Conservation (phyloP, 768 basidiomycete genomes). For the Pulveroboletus sp. region DNA sequence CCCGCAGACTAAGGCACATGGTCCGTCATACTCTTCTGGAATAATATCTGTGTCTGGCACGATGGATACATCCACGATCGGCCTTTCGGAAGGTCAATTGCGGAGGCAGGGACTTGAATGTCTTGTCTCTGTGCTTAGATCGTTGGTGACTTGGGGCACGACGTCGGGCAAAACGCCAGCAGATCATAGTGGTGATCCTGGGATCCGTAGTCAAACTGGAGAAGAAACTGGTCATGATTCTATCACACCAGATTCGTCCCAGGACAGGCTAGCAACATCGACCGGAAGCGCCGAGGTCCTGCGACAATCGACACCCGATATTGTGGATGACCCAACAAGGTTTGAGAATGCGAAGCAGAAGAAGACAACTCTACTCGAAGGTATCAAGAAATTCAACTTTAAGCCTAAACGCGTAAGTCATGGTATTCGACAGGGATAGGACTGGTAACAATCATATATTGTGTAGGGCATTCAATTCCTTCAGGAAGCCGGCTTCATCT, state of each 20-base stretch:
- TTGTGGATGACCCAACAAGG: constrained; percentile 82
- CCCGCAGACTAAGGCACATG: constrained; percentile 37
- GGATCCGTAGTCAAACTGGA: constrained; percentile 42
- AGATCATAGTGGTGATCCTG: constrained; percentile 36
- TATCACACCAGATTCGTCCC: constrained; percentile 51
- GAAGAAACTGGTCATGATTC: constrained; percentile 55
- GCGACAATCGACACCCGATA: constrained; percentile 71
- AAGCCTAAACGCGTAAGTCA: constrained; percentile 88
- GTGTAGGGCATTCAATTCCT: constrained; percentile 84
- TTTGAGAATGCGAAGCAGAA: constrained; percentile 96
- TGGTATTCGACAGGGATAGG: background rate
- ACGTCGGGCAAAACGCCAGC: constrained; percentile 37
- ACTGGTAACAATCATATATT: constrained; percentile 1
- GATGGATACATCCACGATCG: constrained; percentile 63
- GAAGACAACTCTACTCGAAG: constrained; percentile 91
- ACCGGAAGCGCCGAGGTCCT: constrained; percentile 50
- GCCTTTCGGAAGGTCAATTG: constrained; percentile 78
- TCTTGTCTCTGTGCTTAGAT: constrained; percentile 81
- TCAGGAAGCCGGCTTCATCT: constrained; percentile 83
- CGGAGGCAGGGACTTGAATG: constrained; percentile 94
- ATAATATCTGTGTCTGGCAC: constrained; percentile 62
- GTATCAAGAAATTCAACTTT: constrained; percentile 96
- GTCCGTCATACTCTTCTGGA: constrained; percentile 53
- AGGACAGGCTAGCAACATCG: constrained; percentile 50
- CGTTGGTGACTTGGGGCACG: constrained; percentile 88